A percentile compares a stretch with the other conserved stretches of the same genome.
Conservation (phyloP, 352 stramenopile genomes). For the Blastocystis sp. region DNA sequence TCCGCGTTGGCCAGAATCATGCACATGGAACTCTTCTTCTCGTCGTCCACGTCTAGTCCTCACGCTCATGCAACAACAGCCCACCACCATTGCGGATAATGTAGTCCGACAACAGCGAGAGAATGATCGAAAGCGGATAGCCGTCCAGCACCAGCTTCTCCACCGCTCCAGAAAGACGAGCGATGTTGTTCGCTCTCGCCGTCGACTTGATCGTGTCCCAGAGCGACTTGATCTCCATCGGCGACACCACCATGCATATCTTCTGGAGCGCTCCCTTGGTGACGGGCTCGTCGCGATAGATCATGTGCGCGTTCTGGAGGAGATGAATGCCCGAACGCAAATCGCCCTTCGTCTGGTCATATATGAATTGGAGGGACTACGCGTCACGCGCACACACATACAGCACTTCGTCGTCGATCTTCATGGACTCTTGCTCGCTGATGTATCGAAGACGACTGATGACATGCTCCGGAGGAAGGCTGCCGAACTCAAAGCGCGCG, state of each 20-base stretch:
- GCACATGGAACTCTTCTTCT: slow-evolving; percentile 44
- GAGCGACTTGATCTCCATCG: slow-evolving; percentile 19
- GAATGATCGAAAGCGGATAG: slow-evolving; percentile 44
- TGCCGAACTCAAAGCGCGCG: slow-evolving; percentile 80
- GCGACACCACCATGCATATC: slow-evolving; percentile 38
- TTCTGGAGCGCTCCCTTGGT: slow-evolving; percentile 32
- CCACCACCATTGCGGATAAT: slow-evolving; percentile 32
- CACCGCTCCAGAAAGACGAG: background rate
- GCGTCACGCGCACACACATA: background rate
- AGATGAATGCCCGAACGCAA: slow-evolving; percentile 64
- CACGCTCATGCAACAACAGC: background rate
- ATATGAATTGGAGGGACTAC: slow-evolving; percentile 57
- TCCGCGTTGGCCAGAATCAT: slow-evolving; percentile 42
- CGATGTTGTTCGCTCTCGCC: background rate
- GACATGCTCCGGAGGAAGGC: slow-evolving; percentile 61
- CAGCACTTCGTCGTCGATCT: slow-evolving; percentile 25
- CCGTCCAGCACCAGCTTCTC: slow-evolving; percentile 60
- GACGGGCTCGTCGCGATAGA: slow-evolving; percentile 45
- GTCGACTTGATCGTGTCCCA: slow-evolving; percentile 48
- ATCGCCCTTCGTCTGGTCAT: slow-evolving; percentile 66
- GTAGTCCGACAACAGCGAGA: slow-evolving; percentile 15
- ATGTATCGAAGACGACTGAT: slow-evolving; percentile 43
- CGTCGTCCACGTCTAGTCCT: slow-evolving; percentile 20
- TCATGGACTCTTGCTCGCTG: slow-evolving; percentile 44
- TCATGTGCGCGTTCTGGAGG: slow-evolving; percentile 66